These are phyloP conservation scores for Tuber calosporum DNA, from an alignment of 495 filamentous ascomycete genomes.

Conservation along the genomic window DNA sequence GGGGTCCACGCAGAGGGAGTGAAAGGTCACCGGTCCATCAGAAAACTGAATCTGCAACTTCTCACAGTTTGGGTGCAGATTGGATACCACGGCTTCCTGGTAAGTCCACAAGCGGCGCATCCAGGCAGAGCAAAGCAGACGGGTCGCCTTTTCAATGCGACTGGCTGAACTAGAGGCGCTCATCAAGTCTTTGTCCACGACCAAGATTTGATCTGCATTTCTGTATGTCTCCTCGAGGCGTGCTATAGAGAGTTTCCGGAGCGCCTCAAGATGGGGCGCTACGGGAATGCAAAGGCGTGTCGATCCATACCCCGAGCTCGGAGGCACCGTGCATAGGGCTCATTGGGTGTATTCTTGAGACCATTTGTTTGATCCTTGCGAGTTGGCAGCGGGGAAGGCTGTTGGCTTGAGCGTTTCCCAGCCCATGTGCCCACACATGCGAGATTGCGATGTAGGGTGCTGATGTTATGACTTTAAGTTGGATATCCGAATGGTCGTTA, in stretches of 20 bases:
- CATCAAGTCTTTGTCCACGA: conserved; percentile 30
- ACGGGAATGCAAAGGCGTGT: conserved; percentile 43
- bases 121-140: conserved; percentile 13
- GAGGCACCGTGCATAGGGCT: not conserved
- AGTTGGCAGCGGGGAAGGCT: conserved; percentile 21
- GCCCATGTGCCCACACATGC: conserved; percentile 20
- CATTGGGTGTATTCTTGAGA: conserved; percentile 5
- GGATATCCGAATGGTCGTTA: not conserved
- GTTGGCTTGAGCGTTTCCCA: conserved; percentile 18
- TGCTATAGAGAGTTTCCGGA: conserved; percentile 31
- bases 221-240: conserved; percentile 39
- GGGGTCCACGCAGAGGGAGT: not conserved
- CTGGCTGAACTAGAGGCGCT: conserved; percentile 7
- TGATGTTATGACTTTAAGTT: conserved; percentile 1
- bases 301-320: conserved; percentile 41
- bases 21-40: conserved; percentile 17
- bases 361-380: not conserved
- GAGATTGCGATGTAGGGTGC: conserved; percentile 13
- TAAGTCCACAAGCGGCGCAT: conserved; percentile 19
- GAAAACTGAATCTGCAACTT: conserved; percentile 21
- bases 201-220: conserved; percentile 35
- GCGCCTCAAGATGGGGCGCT: conserved; percentile 8
- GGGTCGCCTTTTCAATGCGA: conserved; percentile 14
- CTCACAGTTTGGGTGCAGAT: not conserved
- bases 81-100: conserved; percentile 21